Evolutionary conservation across 345 rosid species (phyloP), one percentile per base, ranked within the genome.

Genomic region (Melaleuca quinquenervia): DNA sequence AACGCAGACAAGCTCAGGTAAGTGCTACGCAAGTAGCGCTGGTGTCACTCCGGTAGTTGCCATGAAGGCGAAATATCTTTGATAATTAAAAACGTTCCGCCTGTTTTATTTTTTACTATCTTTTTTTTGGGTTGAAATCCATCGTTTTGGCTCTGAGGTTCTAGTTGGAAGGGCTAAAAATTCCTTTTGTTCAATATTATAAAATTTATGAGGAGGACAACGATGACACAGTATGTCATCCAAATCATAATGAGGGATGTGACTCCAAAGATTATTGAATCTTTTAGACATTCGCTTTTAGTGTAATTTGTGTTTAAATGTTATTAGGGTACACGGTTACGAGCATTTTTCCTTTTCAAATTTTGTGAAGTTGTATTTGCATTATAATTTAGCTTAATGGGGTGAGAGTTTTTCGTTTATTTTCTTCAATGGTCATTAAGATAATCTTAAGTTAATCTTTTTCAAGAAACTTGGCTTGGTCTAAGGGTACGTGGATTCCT

Each of bases 221-320:
- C 41, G 41, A 41, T 41, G 13, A 50, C 41, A 41, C 41, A 4
- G 41, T 41, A 41, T 41, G 4, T 54, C n/a, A 24, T 26, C 62
- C 3, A 0, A 56, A 56, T 56, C 27, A 26, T 11, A 26, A 24
- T 24, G 11, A 58, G 70, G 18, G 18, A 6, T 32, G 12, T 11
- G 7, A 32, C 1, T 12, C 16, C 2, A 0, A n/a, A 58, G 32
- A 6, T 12, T 12, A 12, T 0, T 3, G 12, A 58, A 12, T 58
- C 26, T 58, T 5, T n/a, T n/a, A 0, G 16, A 12, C 16, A 58
- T 26, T 58, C 0, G 12, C 2, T 58, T 56, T 5, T 56, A 11
- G 15, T 26, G 8, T 27, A 56, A n/a, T 56, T 56, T 60, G 3
- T 14, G 1, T 60, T 5, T 6, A 60, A 14, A 13, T 0, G 13